These are phyloP conservation scores for Chalciporus sp. DNA, from an alignment of 1,284 basidiomycete species.

Conservation along the genomic window DNA sequence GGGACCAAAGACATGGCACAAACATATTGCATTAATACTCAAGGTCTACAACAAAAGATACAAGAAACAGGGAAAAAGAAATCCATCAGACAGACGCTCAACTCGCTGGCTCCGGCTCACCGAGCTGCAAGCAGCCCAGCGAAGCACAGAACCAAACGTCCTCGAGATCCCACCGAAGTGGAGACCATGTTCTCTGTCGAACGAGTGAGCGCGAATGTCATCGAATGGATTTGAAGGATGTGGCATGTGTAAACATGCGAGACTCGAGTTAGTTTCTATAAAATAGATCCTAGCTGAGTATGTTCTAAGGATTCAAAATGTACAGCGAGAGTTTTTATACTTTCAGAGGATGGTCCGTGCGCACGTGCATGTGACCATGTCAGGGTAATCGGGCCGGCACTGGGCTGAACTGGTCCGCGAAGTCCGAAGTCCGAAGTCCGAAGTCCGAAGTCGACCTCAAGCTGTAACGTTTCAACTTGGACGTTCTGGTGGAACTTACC, in stretches of 20 bases:
- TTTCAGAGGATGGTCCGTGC: slow-evolving; percentile 33
- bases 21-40: neutral
- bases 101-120: slow-evolving; percentile 55
- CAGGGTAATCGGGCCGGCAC: too few species aligned
- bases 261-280: slow-evolving; percentile 88
- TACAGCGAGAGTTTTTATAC: slow-evolving; percentile 41
- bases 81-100: slow-evolving; percentile 74
- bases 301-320: slow-evolving; percentile 61
- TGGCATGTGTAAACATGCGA: slow-evolving; percentile 86
- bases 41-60: neutral
- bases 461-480: too few species aligned
- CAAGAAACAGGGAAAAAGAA: slow-evolving; percentile 1
- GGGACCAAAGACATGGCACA: too few species aligned
- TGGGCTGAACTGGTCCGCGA: too few species aligned
- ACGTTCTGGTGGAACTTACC: too few species aligned
- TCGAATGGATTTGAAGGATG: slow-evolving; percentile 81
- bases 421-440: too few species aligned
- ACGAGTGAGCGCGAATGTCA: slow-evolving; percentile 74
- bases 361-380: slow-evolving; percentile 18
- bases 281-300: slow-evolving; percentile 89
- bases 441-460: too few species aligned
- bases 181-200: slow-evolving; percentile 72
- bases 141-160: slow-evolving; percentile 63
- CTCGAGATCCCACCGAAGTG: slow-evolving; percentile 54
- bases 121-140: slow-evolving; percentile 42